Evolutionary conservation across 371 early-diverging fungal genomes (phyloP).

Genomic region (Conidiobolus incongruus): DNA sequence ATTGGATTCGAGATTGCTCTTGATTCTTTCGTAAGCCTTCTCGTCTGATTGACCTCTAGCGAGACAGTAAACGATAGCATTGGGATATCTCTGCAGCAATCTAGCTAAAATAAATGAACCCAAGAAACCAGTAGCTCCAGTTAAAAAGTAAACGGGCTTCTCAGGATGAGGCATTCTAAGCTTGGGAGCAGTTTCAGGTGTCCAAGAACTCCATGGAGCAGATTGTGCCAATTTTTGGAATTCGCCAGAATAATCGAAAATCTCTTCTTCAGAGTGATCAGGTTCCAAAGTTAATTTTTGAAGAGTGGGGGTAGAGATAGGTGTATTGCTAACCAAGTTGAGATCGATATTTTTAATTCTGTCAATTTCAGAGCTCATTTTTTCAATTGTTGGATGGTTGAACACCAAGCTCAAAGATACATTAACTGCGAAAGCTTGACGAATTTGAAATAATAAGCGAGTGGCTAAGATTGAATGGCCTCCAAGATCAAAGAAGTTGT

Average conservation of each 20-base stretch:
- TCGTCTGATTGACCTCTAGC: slow-evolving; percentile 51
- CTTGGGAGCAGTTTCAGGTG: slow-evolving; percentile 5
- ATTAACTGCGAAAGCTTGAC: slow-evolving; percentile 60
- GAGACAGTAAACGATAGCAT: slow-evolving; percentile 46
- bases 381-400: slow-evolving; percentile 63
- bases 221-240: slow-evolving; percentile 24
- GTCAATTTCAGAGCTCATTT: slow-evolving; percentile 54
- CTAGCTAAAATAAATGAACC: slow-evolving; percentile 77
- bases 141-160: slow-evolving; percentile 47
- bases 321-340: slow-evolving; percentile 15
- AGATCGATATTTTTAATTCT: slow-evolving; percentile 27
- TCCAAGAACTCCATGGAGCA: slow-evolving; percentile 12
- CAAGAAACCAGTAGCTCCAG: slow-evolving; percentile 93
- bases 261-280: slow-evolving; percentile 15
- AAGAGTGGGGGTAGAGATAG: slow-evolving; percentile 1
- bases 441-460: slow-evolving; percentile 76
- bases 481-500: slow-evolving; percentile 91
- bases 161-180: slow-evolving; percentile 9
- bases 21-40: slow-evolving; percentile 37
- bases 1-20: slow-evolving; percentile 45
- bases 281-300: neutral
- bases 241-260: slow-evolving; percentile 59
- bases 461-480: slow-evolving; percentile 95
- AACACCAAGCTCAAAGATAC: slow-evolving; percentile 81
- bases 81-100: slow-evolving; percentile 29